These are phyloP conservation scores for Lichenothelia convexa DNA, from an alignment of 495 filamentous ascomycete genomes.

Conservation along the genomic window DNA sequence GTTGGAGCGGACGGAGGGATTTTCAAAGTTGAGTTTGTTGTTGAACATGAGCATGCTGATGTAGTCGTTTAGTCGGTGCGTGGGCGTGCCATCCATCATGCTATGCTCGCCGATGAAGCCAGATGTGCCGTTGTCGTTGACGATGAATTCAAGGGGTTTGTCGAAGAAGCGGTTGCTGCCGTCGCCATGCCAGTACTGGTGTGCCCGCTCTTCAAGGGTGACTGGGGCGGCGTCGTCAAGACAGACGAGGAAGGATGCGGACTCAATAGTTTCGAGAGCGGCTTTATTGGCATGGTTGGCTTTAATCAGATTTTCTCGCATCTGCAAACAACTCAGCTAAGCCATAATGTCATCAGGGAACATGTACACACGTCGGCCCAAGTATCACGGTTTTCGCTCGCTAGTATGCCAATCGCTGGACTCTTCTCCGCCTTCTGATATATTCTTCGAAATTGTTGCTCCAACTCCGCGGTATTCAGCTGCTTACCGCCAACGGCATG, in stretches of 20 bases:
- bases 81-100: conserved; percentile 99
- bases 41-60: conserved; percentile 75
- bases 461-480: conserved; percentile 72
- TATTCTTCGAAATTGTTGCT: conserved; percentile 70
- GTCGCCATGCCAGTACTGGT: conserved; percentile 96
- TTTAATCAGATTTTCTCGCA: conserved; percentile 55
- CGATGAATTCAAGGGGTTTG: conserved; percentile 93
- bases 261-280: conserved; percentile 66
- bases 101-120: conserved; percentile 98
- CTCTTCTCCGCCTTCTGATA: conserved; percentile 55
- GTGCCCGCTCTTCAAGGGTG: conserved; percentile 86
- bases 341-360: neutral
- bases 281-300: conserved; percentile 59
- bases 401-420: conserved; percentile 68
- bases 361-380: conserved; percentile 50
- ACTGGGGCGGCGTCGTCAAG: conserved; percentile 85
- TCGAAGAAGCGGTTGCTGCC: conserved; percentile 95
- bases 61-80: conserved; percentile 88
- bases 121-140: conserved; percentile 95
- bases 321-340: conserved; percentile 7
- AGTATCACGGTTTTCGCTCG: conserved; percentile 77
- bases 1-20: conserved; percentile 56
- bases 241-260: conserved; percentile 80
- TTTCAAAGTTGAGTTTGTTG: conserved; percentile 75
- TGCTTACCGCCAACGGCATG: conserved; percentile 60